phyloP scores from a whole-genome alignment of 352 stramenopile genomes.

The Globisporangium ultimum region DNA sequence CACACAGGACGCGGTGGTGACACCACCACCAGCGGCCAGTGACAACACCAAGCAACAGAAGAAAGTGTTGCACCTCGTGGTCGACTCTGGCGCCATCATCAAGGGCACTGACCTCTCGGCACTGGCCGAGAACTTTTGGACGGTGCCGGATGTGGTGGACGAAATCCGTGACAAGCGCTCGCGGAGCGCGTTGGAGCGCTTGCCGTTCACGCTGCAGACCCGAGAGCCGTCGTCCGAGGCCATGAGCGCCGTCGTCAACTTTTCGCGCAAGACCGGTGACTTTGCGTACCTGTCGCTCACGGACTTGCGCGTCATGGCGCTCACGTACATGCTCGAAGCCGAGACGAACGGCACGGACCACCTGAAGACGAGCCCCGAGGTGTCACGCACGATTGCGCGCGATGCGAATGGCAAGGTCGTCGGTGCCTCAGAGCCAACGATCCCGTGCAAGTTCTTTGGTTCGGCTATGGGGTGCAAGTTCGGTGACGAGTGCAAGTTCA shows the following conservation, averaged over 20 bases:
- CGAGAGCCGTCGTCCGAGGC: slow-evolving; percentile 78
- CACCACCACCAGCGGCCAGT: not conserved
- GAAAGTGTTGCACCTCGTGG: slow-evolving; percentile 76
- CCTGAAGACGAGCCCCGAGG: slow-evolving; percentile 66
- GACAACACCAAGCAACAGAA: slow-evolving; percentile 24
- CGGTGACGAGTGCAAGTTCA: slow-evolving; percentile 75
- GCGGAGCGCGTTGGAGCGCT: slow-evolving; percentile 56
- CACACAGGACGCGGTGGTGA: too few species aligned
- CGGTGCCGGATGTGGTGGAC: slow-evolving; percentile 75
- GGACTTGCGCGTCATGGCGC: slow-evolving; percentile 85
- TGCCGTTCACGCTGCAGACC: slow-evolving; percentile 76
- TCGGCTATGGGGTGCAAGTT: slow-evolving; percentile 80
- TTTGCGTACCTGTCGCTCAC: slow-evolving; percentile 83
- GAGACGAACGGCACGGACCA: slow-evolving; percentile 70
- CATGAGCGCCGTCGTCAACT: slow-evolving; percentile 76
- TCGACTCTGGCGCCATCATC: slow-evolving; percentile 88
- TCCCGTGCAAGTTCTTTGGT: slow-evolving; percentile 81
- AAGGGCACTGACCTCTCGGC: slow-evolving; percentile 76
- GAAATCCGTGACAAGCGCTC: slow-evolving; percentile 85
- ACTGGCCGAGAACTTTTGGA: slow-evolving; percentile 85
- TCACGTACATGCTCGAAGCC: slow-evolving; percentile 84
- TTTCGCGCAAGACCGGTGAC: slow-evolving; percentile 84
- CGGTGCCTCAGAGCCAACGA: slow-evolving; percentile 32
- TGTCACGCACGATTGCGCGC: slow-evolving; percentile 61
- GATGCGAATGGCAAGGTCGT: slow-evolving; percentile 68